A percentile compares a stretch with the other conserved stretches of the same genome.
Evolutionary conservation across 768 basidiomycete genomes (phyloP).

Genomic region (Rhodotorula toruloides): DNA sequence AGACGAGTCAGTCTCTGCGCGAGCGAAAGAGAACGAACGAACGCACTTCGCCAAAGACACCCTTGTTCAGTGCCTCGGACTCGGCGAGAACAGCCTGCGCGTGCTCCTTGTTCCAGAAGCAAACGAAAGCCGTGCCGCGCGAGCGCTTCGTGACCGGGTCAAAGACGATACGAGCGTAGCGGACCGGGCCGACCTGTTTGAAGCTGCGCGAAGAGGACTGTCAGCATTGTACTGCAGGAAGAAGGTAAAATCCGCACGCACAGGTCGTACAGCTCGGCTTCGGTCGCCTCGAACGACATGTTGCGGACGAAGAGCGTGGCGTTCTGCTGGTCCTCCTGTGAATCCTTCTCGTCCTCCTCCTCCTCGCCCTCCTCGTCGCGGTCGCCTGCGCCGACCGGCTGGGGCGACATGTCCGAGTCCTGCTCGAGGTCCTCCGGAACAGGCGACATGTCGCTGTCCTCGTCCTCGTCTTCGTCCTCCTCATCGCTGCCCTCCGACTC

Average conservation of each 20-base stretch:
- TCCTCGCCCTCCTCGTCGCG: constrained; percentile 44
- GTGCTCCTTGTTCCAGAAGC: constrained; percentile 90
- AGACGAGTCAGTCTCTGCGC: background rate
- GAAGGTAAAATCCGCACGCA: constrained; percentile 48
- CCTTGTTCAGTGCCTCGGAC: constrained; percentile 36
- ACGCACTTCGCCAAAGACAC: constrained; percentile 34
- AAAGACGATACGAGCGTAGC: constrained; percentile 85
- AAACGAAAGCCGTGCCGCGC: constrained; percentile 90
- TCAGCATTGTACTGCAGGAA: background rate
- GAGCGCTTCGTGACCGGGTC: constrained; percentile 78
- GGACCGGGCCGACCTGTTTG: constrained; percentile 81
- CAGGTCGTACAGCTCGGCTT: constrained; percentile 83
- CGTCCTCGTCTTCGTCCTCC: constrained; percentile 49
- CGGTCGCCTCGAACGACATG: constrained; percentile 82
- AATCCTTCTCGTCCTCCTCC: constrained; percentile 38
- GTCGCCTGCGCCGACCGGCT: background rate
- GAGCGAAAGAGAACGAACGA: too few relatives aligned
- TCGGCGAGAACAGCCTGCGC: constrained; percentile 73
- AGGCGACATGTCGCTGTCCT: constrained; percentile 46
- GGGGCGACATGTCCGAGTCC: constrained; percentile 1
- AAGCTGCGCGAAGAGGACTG: constrained; percentile 56
- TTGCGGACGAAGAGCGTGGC: constrained; percentile 93
- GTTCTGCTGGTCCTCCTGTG: constrained; percentile 52
- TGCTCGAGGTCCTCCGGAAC: constrained; percentile 19
- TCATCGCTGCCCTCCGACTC: constrained; percentile 46